These are phyloP conservation scores for Chlamydomonas incerta DNA, from an alignment of 139 green algal species.

Conservation along the genomic window DNA sequence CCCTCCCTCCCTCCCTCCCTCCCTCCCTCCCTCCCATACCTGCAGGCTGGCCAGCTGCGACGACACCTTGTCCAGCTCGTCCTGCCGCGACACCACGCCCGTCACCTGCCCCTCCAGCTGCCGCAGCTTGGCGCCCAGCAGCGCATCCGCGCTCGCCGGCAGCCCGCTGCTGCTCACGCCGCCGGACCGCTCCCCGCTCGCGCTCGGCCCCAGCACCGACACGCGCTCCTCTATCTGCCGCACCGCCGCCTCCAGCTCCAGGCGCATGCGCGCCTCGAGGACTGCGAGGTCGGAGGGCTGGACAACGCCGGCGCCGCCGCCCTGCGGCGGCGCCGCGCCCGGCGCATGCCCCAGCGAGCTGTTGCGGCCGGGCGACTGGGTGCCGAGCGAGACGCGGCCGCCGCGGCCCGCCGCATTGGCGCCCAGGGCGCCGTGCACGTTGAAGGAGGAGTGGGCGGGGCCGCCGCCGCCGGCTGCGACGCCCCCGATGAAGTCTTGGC, in stretches of 20 bases:
- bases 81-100: slow-evolving; percentile 38
- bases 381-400: slow-evolving; percentile 5
- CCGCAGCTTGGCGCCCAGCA: slow-evolving; percentile 27
- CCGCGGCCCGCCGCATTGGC: not conserved
- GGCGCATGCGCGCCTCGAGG: slow-evolving; percentile 21
- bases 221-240: slow-evolving; percentile 26
- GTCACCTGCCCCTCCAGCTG: slow-evolving; percentile 43
- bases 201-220: not conserved
- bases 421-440: not conserved
- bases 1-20: no score
- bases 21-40: no score
- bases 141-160: slow-evolving; percentile 4
- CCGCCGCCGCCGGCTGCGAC: not conserved
- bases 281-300: slow-evolving; percentile 13
- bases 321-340: no score
- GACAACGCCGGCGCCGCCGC: not conserved
- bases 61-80: slow-evolving; percentile 42
- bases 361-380: not conserved
- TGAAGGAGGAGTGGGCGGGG: slow-evolving; percentile 5
- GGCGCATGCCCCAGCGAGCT: no score
- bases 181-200: not conserved
- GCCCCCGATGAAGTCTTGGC: not conserved
- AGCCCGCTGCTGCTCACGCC: not conserved
- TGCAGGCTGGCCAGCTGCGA: slow-evolving; percentile 46
- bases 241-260: slow-evolving; percentile 10